Conservation (phyloP, 148 eudicot species). For the Simmondsia chinensis region DNA sequence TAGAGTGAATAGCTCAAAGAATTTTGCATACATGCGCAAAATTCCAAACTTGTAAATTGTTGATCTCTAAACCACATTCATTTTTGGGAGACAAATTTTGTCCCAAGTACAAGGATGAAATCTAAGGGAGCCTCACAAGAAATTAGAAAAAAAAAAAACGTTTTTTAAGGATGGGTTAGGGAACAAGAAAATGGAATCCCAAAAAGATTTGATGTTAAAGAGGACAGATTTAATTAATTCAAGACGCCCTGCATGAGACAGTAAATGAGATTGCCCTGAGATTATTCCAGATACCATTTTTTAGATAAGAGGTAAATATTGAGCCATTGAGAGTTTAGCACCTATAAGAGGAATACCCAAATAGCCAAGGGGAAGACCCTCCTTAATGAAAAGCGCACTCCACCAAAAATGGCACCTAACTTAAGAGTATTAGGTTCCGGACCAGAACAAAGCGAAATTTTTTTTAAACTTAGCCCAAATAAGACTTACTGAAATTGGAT, state of each 20-base stretch:
- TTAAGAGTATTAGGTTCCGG: neutral
- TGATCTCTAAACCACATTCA: neutral
- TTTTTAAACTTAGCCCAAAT: neutral
- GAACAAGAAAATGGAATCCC: neutral
- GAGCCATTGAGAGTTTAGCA: neutral
- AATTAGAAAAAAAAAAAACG: neutral
- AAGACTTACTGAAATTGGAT: neutral
- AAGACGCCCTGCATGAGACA: neutral
- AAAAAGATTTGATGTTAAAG: neutral
- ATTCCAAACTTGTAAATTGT: neutral
- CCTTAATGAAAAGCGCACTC: neutral
- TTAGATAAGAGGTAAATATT: neutral
- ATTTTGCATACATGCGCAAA: neutral
- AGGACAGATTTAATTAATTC: neutral
- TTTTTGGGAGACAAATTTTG: neutral
- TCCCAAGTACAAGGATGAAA: neutral
- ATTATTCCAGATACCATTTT: neutral
- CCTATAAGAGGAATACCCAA: neutral
- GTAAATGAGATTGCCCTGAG: neutral
- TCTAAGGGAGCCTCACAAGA: neutral
- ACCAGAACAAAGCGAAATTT: neutral
- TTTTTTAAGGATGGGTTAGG: neutral
- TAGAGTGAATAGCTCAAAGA: neutral
- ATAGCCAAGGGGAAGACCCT: neutral
- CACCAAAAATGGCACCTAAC: neutral